A percentile compares a stretch with the other conserved stretches of the same genome.
phyloP scores from a whole-genome alignment of 805 yeast genomes.

The Ogataea pini region DNA sequence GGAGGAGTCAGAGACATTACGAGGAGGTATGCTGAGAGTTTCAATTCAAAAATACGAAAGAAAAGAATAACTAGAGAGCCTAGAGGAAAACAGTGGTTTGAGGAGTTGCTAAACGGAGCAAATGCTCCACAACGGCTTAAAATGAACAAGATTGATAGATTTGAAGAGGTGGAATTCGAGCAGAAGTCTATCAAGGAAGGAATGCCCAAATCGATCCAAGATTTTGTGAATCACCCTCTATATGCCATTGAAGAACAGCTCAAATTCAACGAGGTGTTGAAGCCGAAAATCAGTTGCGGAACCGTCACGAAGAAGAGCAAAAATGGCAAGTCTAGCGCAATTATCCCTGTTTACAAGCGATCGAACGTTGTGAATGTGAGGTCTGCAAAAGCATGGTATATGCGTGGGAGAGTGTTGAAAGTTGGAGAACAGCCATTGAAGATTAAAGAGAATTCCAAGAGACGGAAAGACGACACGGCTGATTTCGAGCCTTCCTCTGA shows the following conservation, averaged over 20 bases:
- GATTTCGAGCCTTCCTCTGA: constrained; percentile 25
- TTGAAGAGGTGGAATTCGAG: constrained; percentile 61
- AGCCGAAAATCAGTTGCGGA: constrained; percentile 74
- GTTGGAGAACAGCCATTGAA: constrained; percentile 69
- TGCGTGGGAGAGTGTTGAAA: constrained; percentile 73
- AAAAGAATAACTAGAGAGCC: constrained; percentile 66
- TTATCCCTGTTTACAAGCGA: constrained; percentile 67
- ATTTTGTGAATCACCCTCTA: constrained; percentile 83
- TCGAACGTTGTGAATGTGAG: constrained; percentile 60
- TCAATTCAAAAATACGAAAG: constrained; percentile 72
- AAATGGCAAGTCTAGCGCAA: constrained; percentile 39
- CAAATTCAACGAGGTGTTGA: constrained; percentile 67
- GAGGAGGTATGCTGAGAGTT: constrained; percentile 70
- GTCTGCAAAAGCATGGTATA: constrained; percentile 85
- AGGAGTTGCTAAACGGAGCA: constrained; percentile 41
- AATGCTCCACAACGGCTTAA: constrained; percentile 27
- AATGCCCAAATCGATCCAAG: constrained; percentile 80
- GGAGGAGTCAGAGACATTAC: constrained; percentile 82
- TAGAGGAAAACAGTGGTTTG: constrained; percentile 63
- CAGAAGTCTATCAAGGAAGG: constrained; percentile 74
- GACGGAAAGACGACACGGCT: constrained; percentile 27
- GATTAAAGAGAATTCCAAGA: constrained; percentile 33
- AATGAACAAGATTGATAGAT: constrained; percentile 42
- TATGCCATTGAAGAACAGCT: constrained; percentile 80
- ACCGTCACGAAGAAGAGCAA: constrained; percentile 49